Base-by-base conservation (phyloP, 495 filamentous ascomycete genomes). In the Xylaria telfairii region DNA sequence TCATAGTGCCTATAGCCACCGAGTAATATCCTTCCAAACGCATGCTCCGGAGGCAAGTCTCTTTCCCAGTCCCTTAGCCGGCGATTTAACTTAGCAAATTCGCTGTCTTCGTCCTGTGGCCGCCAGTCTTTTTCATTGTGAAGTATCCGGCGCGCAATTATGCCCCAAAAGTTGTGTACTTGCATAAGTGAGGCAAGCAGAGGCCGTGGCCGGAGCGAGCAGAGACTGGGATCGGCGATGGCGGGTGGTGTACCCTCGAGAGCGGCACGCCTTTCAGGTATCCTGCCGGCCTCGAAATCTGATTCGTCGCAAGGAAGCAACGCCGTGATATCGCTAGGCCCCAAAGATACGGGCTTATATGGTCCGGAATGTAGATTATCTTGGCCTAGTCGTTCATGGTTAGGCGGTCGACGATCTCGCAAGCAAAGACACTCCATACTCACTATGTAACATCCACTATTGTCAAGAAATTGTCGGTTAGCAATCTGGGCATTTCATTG, bases 151-250 rank as follows among this genome's bases (percentile, higher is more conserved):
- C 85, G 76, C 0, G 82, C 84, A 21, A 87, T 81, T 21, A 80
- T 77, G 12, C 85, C 85, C 85, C 85, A 87, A 59, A 82, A 77
- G 67, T 83, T 79, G 65, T 87, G 85, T 2, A 77, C 78, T 65
- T 87, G 84, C 69, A 87, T 86, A 12, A 86, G 76, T 0, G 83
- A 79, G 9, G 85, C 85, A 71, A 87, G 86, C 3, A 87, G 67
- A 6, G 84, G 84, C 39, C 83, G 73, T 21, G 81, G 77, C 47
- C 76, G 73, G 19, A 81, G 78, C 32, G 74, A 74, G 41, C 80
- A 75, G 9, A 86, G 81, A 12, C 68, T 73, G 0, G 85, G 83
- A n/a, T 85, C 78, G 37, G 78, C 77, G 21, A 82, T 64, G 5
- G 83, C 85, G 0, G 85, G 83, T 0, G 80, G 81, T 2, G 84